Evolutionary conservation across 2,329 filamentous ascomycete species (phyloP).

Genomic region (Juglanconis oblonga): DNA sequence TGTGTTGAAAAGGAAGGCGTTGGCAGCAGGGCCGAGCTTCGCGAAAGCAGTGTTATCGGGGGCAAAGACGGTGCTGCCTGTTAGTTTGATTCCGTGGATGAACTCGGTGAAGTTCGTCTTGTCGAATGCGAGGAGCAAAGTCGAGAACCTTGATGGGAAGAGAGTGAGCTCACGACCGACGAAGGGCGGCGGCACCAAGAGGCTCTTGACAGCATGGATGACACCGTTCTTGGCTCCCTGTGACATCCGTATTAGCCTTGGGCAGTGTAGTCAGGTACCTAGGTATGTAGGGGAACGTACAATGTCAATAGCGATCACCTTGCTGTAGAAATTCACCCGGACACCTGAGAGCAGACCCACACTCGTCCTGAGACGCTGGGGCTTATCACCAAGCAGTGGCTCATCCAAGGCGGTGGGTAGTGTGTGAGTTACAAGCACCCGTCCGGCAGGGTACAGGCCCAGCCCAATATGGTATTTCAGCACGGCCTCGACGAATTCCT

Average conservation of each 20-base stretch:
- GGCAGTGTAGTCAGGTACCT: too few species aligned
- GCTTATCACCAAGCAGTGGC: conserved; percentile 56
- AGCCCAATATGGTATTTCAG: conserved; percentile 73
- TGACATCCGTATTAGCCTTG: not conserved
- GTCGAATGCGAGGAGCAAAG: conserved; percentile 68
- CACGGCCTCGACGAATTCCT: conserved; percentile 67
- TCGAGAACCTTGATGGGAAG: conserved; percentile 74
- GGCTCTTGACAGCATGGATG: conserved; percentile 71
- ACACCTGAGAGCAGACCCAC: conserved; percentile 60
- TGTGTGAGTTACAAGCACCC: conserved; percentile 69
- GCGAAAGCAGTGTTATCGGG: conserved; percentile 79
- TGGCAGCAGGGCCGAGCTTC: conserved; percentile 68
- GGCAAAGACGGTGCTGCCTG: conserved; percentile 75
- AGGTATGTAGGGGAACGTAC: conserved; percentile 39
- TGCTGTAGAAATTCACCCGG: conserved; percentile 73
- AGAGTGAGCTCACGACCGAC: conserved; percentile 54
- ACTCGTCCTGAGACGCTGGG: conserved; percentile 71
- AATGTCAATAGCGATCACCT: conserved; percentile 67
- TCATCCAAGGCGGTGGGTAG: conserved; percentile 66
- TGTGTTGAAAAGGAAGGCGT: conserved; percentile 82
- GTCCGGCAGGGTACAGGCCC: conserved; percentile 62
- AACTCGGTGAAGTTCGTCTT: conserved; percentile 69
- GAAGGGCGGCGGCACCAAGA: conserved; percentile 73
- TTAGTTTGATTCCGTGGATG: conserved; percentile 49
- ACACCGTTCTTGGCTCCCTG: conserved; percentile 75